A percentile compares a stretch with the other conserved stretches of the same genome.
These are phyloP conservation scores for Aspergillus nidulans DNA, from an alignment of 495 filamentous ascomycete genomes.

Conservation along the genomic window DNA sequence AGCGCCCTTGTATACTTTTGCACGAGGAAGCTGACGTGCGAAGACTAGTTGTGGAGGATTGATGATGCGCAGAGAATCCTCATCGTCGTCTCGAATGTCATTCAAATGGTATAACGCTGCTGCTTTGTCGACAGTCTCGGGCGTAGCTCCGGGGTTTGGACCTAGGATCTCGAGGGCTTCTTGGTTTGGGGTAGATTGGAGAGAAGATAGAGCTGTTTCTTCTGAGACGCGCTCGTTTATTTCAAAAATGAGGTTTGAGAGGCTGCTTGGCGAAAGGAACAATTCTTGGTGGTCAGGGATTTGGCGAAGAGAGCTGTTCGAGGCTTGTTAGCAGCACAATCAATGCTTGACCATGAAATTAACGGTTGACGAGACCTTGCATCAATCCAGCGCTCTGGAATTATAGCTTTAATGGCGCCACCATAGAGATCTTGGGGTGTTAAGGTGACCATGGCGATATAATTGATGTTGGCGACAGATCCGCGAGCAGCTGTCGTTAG, in stretches of 20 bases:
- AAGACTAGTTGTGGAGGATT: conserved; percentile 29
- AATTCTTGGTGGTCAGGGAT: conserved; percentile 95
- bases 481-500: background rate
- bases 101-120: conserved; percentile 66
- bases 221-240: conserved; percentile 66
- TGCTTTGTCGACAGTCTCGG: conserved; percentile 57
- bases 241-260: conserved; percentile 81
- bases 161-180: conserved; percentile 10
- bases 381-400: conserved; percentile 72
- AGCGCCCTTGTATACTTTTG: conserved; percentile 29
- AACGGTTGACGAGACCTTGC: conserved; percentile 63
- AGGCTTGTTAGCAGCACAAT: background rate
- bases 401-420: conserved; percentile 67
- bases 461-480: background rate
- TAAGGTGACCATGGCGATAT: conserved; percentile 42
- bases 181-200: conserved; percentile 16
- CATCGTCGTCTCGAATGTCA: conserved; percentile 64
- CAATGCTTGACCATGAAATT: too few relatives aligned
- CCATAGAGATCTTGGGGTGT: conserved; percentile 66
- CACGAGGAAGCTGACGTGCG: conserved; percentile 20
- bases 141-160: conserved; percentile 22
- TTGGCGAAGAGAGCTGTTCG: conserved; percentile 68
- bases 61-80: conserved; percentile 56
- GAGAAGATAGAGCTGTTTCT: conserved; percentile 15
- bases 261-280: conserved; percentile 73